phyloP scores from a whole-genome alignment of 306 rosid species.

The Lablab purpureus region DNA sequence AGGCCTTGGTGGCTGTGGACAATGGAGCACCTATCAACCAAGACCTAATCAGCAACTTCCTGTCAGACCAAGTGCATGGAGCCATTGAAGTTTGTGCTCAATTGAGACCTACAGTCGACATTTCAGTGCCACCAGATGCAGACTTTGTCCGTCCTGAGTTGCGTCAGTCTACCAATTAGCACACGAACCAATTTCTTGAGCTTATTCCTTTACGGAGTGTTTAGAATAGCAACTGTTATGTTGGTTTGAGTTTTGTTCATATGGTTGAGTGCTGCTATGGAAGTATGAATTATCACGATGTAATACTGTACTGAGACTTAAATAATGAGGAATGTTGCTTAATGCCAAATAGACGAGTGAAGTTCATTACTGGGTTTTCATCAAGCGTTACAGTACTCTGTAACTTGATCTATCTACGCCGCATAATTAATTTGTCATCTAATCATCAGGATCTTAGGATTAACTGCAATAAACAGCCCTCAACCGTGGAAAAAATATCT shows the following conservation, averaged over 20 bases:
- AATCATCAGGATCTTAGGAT: background rate
- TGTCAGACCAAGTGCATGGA: conserved; percentile 91
- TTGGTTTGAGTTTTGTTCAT: conserved; percentile 38
- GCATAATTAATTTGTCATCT: background rate
- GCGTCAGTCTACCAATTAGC: conserved; percentile 71
- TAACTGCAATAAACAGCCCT: background rate
- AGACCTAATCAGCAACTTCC: conserved; percentile 92
- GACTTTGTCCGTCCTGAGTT: conserved; percentile 97
- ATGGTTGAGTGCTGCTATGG: conserved; percentile 18
- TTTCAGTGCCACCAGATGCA: conserved; percentile 87
- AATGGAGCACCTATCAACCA: conserved; percentile 67
- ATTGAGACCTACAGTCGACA: conserved; percentile 93
- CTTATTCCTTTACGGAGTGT: conserved; percentile 27
- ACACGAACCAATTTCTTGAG: conserved; percentile 14
- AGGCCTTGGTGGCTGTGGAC: conserved; percentile 94
- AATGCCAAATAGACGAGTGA: background rate
- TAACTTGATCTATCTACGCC: background rate
- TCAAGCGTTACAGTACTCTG: background rate
- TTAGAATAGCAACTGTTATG: conserved; percentile 3
- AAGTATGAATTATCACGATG: conserved; percentile 31
- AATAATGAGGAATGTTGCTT: conserved; percentile 41
- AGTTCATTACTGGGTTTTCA: background rate
- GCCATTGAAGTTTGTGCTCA: conserved; percentile 91
- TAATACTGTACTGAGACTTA: conserved; percentile 34
- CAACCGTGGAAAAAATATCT: background rate